A percentile compares a stretch with the other conserved stretches of the same genome.
Evolutionary conservation across 306 rosid species (phyloP).

Genomic region (Fragaria ananassa): DNA sequence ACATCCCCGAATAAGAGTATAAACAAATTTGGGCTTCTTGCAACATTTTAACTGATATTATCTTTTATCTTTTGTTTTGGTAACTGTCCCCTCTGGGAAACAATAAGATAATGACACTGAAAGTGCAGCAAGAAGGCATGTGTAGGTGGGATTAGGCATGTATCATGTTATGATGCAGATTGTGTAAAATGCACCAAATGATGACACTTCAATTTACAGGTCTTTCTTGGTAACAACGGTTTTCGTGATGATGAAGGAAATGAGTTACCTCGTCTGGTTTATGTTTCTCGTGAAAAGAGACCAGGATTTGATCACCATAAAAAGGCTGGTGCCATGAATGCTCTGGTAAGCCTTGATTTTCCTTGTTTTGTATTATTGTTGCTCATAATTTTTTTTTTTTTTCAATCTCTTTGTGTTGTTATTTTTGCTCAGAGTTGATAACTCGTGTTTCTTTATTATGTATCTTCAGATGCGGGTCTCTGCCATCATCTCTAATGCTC

Average conservation of each 20-base stretch:
- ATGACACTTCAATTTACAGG: constrained; percentile 35
- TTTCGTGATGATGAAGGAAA: constrained; percentile 81
- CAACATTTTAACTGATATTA: background rate
- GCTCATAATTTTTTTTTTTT: background rate
- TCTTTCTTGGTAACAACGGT: constrained; percentile 84
- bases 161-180: background rate
- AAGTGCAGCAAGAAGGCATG: background rate
- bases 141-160: background rate
- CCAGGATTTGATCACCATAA: constrained; percentile 97
- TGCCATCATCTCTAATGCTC: constrained; percentile 83
- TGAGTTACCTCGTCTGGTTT: constrained; percentile 81
- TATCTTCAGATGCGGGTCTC: constrained; percentile 73
- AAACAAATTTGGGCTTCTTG: constrained; percentile 3
- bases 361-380: background rate
- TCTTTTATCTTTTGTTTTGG: background rate
- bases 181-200: constrained; percentile 14
- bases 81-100: background rate
- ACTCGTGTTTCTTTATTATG: constrained; percentile 16
- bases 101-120: background rate
- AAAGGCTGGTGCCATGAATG: constrained; percentile 97
- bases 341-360: constrained; percentile 56
- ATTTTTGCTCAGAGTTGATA: background rate
- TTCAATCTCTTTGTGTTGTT: background rate
- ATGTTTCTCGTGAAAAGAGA: constrained; percentile 94
- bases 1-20: background rate